Conservation (phyloP, 2,329 filamentous ascomycete species). For the Sclerotinia borealis region DNA sequence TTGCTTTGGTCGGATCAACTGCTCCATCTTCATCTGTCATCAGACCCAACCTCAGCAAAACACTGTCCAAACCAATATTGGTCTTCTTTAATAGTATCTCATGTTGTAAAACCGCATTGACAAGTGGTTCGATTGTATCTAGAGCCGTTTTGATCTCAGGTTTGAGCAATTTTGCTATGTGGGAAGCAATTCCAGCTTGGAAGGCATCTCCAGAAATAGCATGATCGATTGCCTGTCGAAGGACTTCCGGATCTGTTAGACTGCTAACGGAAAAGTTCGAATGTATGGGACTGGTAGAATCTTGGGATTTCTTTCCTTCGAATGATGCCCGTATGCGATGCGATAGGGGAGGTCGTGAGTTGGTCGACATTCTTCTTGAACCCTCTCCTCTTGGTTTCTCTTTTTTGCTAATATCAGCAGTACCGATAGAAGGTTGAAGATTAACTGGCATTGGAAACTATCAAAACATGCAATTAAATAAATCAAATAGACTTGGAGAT, state of each 20-base stretch:
- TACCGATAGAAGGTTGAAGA: slow-evolving; percentile 5
- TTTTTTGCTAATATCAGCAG: not conserved
- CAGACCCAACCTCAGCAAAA: slow-evolving; percentile 25
- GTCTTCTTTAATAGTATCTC: slow-evolving; percentile 30
- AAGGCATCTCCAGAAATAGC: slow-evolving; percentile 29
- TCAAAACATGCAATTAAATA: not conserved
- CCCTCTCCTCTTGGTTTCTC: not conserved
- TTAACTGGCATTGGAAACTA: slow-evolving; percentile 5
- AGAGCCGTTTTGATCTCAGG: slow-evolving; percentile 31
- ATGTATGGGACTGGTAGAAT: not conserved
- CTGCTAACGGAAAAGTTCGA: slow-evolving; percentile 11
- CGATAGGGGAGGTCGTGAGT: slow-evolving; percentile 30
- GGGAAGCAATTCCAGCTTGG: slow-evolving; percentile 29
- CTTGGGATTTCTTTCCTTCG: slow-evolving; percentile 25
- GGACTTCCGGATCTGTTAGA: slow-evolving; percentile 24
- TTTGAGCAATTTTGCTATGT: slow-evolving; percentile 29
- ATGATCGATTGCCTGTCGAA: slow-evolving; percentile 27
- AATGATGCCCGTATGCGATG: slow-evolving; percentile 29
- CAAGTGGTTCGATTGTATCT: slow-evolving; percentile 31
- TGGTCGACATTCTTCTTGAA: slow-evolving; percentile 14
- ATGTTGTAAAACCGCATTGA: slow-evolving; percentile 32
- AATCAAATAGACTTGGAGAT: not conserved
- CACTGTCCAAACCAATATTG: slow-evolving; percentile 29
- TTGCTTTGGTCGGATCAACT: not conserved
- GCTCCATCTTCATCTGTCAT: slow-evolving; percentile 14